phyloP scores from a whole-genome alignment of 768 basidiomycete species.

The Hygrocybe punicea region DNA sequence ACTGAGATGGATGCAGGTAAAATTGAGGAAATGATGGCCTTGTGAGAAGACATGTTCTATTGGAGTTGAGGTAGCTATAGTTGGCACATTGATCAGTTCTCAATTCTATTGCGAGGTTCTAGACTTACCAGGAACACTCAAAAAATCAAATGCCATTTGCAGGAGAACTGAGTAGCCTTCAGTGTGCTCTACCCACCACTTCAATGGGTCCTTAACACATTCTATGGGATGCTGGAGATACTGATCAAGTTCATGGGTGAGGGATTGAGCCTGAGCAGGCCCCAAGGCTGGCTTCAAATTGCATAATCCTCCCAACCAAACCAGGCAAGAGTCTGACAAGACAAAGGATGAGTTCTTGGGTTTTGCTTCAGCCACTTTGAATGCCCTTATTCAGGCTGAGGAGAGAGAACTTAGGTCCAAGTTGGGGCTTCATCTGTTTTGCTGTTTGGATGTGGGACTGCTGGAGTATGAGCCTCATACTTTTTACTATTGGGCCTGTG shows the following conservation, averaged over 20 bases:
- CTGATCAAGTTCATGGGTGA: slow-evolving; percentile 26
- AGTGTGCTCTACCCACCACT: no score
- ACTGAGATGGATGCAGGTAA: not conserved
- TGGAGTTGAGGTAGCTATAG: slow-evolving; percentile 30
- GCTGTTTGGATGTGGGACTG: not conserved
- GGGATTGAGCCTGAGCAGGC: slow-evolving; percentile 22
- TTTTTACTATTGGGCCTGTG: not conserved
- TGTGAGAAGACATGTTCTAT: slow-evolving; percentile 17
- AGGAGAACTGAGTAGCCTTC: no score
- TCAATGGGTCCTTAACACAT: no score
- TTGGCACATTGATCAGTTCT: slow-evolving; percentile 1
- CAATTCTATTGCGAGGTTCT: slow-evolving; percentile 6
- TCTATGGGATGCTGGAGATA: slow-evolving; percentile 23
- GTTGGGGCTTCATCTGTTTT: no score
- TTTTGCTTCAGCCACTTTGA: no score
- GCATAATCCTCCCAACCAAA: no score
- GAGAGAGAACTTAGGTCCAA: no score
- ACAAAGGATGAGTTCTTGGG: no score
- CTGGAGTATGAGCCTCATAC: not conserved
- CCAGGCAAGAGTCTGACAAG: no score
- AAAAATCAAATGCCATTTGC: slow-evolving; percentile 19
- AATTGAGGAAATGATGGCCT: no score
- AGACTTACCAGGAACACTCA: slow-evolving; percentile 28
- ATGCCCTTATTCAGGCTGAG: no score
- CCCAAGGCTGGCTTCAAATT: no score